Conservation (phyloP, 805 yeast genomes). For the Naumovozyma dairenensis region DNA sequence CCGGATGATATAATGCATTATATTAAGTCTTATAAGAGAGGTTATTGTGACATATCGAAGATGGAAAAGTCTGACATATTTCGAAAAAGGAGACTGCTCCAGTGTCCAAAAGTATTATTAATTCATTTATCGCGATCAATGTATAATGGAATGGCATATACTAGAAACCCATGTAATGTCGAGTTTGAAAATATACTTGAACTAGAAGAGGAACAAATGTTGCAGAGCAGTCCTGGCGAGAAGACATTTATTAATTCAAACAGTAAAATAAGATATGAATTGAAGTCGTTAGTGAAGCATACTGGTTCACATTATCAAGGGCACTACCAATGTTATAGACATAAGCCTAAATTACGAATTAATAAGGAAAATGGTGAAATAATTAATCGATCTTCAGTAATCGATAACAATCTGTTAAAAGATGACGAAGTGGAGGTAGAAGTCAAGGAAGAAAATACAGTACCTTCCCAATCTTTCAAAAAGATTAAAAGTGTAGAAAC, state of each 20-base stretch:
- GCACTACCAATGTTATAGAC: conserved; percentile 81
- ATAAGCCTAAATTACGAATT: conserved; percentile 49
- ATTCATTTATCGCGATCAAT: conserved; percentile 84
- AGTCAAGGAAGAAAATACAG: neutral
- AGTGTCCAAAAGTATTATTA: conserved; percentile 62
- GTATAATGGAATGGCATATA: conserved; percentile 53
- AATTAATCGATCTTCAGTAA: conserved; percentile 25
- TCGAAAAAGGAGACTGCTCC: conserved; percentile 50
- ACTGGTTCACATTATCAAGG: conserved; percentile 84
- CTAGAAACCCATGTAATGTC: conserved; percentile 69
- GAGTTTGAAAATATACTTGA: conserved; percentile 49
- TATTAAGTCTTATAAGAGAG: conserved; percentile 37
- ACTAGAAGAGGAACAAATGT: conserved; percentile 32
- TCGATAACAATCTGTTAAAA: neutral
- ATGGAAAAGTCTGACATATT: conserved; percentile 59
- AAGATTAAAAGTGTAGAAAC: conserved; percentile 46
- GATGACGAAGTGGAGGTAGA: neutral
- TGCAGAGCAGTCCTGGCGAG: neutral
- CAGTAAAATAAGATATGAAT: conserved; percentile 42
- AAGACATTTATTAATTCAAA: conserved; percentile 13
- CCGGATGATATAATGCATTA: conserved; percentile 39
- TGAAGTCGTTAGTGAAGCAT: conserved; percentile 72
- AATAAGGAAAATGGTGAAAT: conserved; percentile 19
- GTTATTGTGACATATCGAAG: conserved; percentile 35
- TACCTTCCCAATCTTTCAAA: conserved; percentile 27